phyloP scores from a whole-genome alignment of 768 basidiomycete species.

The Lentinula lateritia region DNA sequence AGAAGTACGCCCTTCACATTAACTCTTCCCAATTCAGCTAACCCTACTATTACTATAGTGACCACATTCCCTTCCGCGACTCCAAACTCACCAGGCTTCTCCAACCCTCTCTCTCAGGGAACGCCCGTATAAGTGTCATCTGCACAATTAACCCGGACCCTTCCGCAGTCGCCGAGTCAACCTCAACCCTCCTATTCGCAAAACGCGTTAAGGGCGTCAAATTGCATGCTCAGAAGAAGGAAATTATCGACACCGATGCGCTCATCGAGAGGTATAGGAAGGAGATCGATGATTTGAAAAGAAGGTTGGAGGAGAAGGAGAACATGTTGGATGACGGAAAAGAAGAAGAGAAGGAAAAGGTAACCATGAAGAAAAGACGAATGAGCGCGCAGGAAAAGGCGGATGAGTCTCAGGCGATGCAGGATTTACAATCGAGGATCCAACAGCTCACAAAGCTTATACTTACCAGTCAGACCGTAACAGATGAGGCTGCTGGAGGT shows the following conservation, averaged over 20 bases:
- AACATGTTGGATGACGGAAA: conserved; percentile 36
- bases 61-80: conserved; percentile 93
- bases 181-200: conserved; percentile 88
- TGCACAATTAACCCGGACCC: conserved; percentile 91
- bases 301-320: conserved; percentile 64
- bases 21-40: background rate
- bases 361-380: conserved; percentile 33
- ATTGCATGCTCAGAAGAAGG: conserved; percentile 87
- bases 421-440: conserved; percentile 74
- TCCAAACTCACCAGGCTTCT: conserved; percentile 92
- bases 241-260: conserved; percentile 89
- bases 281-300: conserved; percentile 88
- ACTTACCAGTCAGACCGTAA: conserved; percentile 76
- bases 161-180: conserved; percentile 74
- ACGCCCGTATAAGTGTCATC: conserved; percentile 93
- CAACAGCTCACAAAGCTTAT: conserved; percentile 81
- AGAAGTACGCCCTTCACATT: conserved; percentile 39
- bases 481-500: conserved; percentile 42
- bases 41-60: conserved; percentile 31
- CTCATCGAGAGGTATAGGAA: conserved; percentile 91
- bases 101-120: conserved; percentile 91
- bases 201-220: conserved; percentile 88
- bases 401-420: conserved; percentile 82
- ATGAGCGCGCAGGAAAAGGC: conserved; percentile 52
- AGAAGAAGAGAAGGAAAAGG: conserved; percentile 14